Base-by-base conservation (phyloP, 2,329 filamentous ascomycete species). In the Aplosporella prunicola region DNA sequence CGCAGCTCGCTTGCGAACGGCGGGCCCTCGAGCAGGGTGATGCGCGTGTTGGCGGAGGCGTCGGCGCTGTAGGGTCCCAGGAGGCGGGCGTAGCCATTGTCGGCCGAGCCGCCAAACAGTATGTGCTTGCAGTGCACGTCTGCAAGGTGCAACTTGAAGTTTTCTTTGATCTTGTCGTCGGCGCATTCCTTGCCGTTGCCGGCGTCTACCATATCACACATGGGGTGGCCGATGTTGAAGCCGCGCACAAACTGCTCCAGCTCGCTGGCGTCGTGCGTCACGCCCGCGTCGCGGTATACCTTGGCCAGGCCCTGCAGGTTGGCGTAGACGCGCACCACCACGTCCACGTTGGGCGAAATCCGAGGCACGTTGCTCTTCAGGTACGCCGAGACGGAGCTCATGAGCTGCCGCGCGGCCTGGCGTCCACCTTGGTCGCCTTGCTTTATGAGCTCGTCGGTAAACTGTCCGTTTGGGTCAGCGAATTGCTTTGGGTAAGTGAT, bases 141-240 rank as follows among this genome's bases (percentile, higher is more conserved):
- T 13, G 47, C 43, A 18, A 61, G 43, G 29, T 57, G 45, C n/a
- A 55, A 45, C 15, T 57, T 53, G 27, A 58, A 53, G 14, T 49
- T 54, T 48, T 62, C 61, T 53, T 56, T 56, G 13, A 67, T 45
- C 35, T 65, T 66, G 23, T 56, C 53, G 45, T 66, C 63, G 2
- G 60, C 50, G 31, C 62, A 65, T 41, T 66, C 62, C 38, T 66
- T 66, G 8, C 61, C 61, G 38, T 58, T 52, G 5, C 62, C 63
- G 8, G 58, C 62, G 48, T 66, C 61, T 16, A 64, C 51, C 39
- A 58, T 63, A 25, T 65, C 60, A 42, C 56, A 63, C 14, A 59
- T 37, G 2, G 48, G 35, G 32, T 57, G 44, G 15, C 51, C 56
- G 45, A 58, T 63, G 35, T 66, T 66, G 49, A 66, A 64, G 0